phyloP scores from a whole-genome alignment of 2,329 filamentous ascomycete species.

The Grosmannia clavigera region DNA sequence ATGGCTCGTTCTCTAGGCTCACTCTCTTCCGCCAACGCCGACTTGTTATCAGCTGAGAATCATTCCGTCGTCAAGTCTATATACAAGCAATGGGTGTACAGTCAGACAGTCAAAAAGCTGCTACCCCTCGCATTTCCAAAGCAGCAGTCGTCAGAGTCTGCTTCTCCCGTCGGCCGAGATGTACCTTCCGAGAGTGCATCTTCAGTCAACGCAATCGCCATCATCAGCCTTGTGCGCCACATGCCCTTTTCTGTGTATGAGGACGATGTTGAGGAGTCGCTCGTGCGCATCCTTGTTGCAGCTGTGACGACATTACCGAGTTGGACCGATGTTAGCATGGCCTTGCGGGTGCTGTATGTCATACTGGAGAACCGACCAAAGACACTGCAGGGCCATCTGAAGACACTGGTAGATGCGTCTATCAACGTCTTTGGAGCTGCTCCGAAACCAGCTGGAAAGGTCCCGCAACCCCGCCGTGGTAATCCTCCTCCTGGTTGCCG shows the following conservation, averaged over 20 bases:
- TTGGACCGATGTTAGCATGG: constrained; percentile 32
- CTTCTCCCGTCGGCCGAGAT: neutral
- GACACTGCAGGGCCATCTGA: constrained; percentile 33
- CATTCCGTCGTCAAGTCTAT: constrained; percentile 32
- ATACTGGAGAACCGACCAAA: constrained; percentile 34
- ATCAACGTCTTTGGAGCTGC: constrained; percentile 21
- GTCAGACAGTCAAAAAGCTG: constrained; percentile 32
- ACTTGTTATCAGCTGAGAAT: constrained; percentile 25
- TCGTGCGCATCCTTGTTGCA: constrained; percentile 37
- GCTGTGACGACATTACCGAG: constrained; percentile 29
- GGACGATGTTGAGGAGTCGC: constrained; percentile 30
- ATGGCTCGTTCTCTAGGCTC: constrained; percentile 30
- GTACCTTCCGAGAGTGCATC: constrained; percentile 11
- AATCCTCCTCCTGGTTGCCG: constrained; percentile 22
- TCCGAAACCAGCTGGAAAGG: neutral
- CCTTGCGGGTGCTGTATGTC: constrained; percentile 34
- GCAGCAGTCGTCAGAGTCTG: constrained; percentile 4
- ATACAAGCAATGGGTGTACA: constrained; percentile 33
- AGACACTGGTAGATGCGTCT: constrained; percentile 34
- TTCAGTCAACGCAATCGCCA: constrained; percentile 31
- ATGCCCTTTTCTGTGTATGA: constrained; percentile 39
- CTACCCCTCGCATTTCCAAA: constrained; percentile 28
- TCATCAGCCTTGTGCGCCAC: constrained; percentile 36
- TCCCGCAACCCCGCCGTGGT: neutral
- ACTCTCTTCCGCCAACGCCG: constrained; percentile 24